Evolutionary conservation across 768 basidiomycete genomes (phyloP).

Genomic region (Lactarius deliciosus): DNA sequence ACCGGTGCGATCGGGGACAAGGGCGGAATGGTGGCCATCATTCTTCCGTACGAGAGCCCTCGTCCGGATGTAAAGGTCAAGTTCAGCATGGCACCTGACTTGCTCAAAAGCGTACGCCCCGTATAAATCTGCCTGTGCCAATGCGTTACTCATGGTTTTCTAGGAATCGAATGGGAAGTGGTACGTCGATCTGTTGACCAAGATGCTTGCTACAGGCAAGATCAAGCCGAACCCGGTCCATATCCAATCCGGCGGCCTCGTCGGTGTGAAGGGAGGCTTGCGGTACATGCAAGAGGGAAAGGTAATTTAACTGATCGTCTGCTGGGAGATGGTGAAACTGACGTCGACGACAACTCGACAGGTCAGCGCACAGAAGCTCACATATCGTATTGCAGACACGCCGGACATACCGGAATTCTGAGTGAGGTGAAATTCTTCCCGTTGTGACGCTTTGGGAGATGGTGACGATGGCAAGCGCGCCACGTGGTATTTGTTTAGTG

Average conservation of each 20-base stretch:
- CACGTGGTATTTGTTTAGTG: neutral
- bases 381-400: constrained; percentile 31
- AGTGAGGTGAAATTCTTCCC: neutral
- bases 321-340: neutral
- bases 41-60: constrained; percentile 18
- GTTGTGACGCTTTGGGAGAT: neutral
- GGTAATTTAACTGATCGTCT: constrained; percentile 6
- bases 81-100: neutral
- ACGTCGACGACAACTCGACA: neutral
- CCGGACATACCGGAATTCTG: constrained; percentile 22
- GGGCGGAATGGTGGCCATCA: constrained; percentile 25
- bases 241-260: constrained; percentile 33
- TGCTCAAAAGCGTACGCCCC: constrained; percentile 10
- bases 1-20: constrained; percentile 20
- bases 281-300: constrained; percentile 36
- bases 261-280: constrained; percentile 32
- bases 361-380: constrained; percentile 36
- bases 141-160: neutral
- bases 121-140: no score
- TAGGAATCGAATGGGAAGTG: constrained; percentile 29
- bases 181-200: constrained; percentile 30
- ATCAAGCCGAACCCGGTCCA: constrained; percentile 34
- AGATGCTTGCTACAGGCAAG: constrained; percentile 28
- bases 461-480: neutral
- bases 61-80: constrained; percentile 4